A percentile compares a stretch with the other conserved stretches of the same genome.
Conservation (phyloP, 1,284 basidiomycete genomes). For the Ceratobasidium sp. region DNA sequence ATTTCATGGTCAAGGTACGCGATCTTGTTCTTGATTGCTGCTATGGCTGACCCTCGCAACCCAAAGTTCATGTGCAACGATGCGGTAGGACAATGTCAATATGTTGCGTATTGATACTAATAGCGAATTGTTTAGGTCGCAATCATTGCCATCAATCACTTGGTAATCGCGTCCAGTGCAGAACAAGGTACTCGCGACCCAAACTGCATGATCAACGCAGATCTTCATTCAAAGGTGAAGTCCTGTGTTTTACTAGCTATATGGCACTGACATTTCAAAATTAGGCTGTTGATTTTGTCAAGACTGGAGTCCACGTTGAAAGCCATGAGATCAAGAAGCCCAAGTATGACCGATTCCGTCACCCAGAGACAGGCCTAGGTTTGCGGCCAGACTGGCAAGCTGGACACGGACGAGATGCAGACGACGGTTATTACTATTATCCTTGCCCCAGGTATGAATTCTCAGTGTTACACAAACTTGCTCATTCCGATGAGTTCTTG, state of each 20-base stretch:
- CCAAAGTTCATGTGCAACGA: slow-evolving; percentile 34
- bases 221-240: slow-evolving; percentile 26
- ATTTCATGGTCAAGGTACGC: slow-evolving; percentile 46
- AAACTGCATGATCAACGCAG: slow-evolving; percentile 30
- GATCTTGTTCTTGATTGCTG: not conserved
- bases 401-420: slow-evolving; percentile 20
- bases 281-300: slow-evolving; percentile 31
- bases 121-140: slow-evolving; percentile 6
- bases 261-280: not conserved
- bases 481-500: too few species aligned
- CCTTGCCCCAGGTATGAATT: slow-evolving; percentile 13
- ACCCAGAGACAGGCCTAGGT: slow-evolving; percentile 5
- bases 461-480: not conserved
- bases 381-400: slow-evolving; percentile 32
- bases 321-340: slow-evolving; percentile 15
- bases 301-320: slow-evolving; percentile 8
- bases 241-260: not conserved
- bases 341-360: not conserved
- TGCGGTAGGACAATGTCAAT: not conserved
- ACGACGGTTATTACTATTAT: slow-evolving; percentile 36
- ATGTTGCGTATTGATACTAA: not conserved
- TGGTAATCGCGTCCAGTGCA: slow-evolving; percentile 38
- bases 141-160: slow-evolving; percentile 38
- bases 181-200: slow-evolving; percentile 2
- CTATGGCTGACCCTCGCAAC: not conserved